Percentiles rank a stretch among this genome's conserved stretches.
Evolutionary conservation across 495 filamentous ascomycete genomes (phyloP).

Genomic region (Daldinia childiae): DNA sequence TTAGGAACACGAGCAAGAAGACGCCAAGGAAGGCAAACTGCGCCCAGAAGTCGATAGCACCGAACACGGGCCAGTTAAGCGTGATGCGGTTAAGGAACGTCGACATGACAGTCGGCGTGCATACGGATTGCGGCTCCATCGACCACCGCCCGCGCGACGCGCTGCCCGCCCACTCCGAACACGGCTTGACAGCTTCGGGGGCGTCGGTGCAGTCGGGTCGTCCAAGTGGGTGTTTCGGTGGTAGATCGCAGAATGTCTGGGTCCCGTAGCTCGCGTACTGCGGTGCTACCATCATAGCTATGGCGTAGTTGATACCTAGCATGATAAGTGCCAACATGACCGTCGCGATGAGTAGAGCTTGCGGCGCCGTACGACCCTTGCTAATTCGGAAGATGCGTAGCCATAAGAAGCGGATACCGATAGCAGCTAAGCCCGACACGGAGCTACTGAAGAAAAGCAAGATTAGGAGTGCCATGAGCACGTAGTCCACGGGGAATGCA

Average conservation of each 20-base stretch:
- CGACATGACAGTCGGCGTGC: slow-evolving; percentile 88
- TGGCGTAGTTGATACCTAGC: slow-evolving; percentile 87
- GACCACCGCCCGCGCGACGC: slow-evolving; percentile 28
- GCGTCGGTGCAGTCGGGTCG: slow-evolving; percentile 84
- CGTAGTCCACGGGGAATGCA: slow-evolving; percentile 91
- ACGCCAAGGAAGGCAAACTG: slow-evolving; percentile 90
- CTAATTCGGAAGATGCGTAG: slow-evolving; percentile 88
- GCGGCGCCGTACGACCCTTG: slow-evolving; percentile 86
- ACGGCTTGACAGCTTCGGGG: slow-evolving; percentile 75
- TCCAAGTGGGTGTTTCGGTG: slow-evolving; percentile 61
- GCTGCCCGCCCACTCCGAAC: slow-evolving; percentile 73
- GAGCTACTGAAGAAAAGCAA: slow-evolving; percentile 87
- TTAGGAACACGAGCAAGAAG: slow-evolving; percentile 79
- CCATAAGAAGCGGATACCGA: slow-evolving; percentile 97
- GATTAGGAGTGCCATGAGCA: slow-evolving; percentile 82
- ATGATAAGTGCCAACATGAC: slow-evolving; percentile 89
- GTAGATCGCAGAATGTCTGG: slow-evolving; percentile 88
- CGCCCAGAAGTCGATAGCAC: slow-evolving; percentile 92
- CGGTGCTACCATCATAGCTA: slow-evolving; percentile 90
- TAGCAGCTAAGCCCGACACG: slow-evolving; percentile 81
- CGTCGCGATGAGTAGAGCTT: slow-evolving; percentile 90
- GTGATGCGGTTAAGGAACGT: slow-evolving; percentile 94
- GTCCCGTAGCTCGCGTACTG: slow-evolving; percentile 95
- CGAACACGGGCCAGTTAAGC: slow-evolving; percentile 96
- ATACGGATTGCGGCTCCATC: slow-evolving; percentile 73